These are phyloP conservation scores for Starmerella ratchasimensis DNA, from an alignment of 805 yeast species.

Conservation along the genomic window DNA sequence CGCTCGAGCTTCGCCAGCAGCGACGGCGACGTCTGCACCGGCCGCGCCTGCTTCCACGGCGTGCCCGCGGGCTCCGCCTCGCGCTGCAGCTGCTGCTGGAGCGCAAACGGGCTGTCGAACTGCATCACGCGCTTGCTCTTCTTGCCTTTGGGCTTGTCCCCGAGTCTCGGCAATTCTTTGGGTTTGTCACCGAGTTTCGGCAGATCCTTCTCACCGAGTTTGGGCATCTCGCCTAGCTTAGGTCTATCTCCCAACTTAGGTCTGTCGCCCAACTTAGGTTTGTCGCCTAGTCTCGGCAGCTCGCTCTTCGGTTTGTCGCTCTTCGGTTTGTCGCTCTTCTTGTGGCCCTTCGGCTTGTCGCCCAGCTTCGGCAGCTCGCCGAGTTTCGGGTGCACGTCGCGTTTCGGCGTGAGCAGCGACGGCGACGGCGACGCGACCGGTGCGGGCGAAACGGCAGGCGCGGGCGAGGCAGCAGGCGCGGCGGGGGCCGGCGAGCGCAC, in stretches of 20 bases:
- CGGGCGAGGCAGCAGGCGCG: too few relatives aligned
- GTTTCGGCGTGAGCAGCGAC: too few relatives aligned
- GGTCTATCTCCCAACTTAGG: neutral
- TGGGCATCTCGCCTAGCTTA: constrained; percentile 1
- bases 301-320: too few relatives aligned
- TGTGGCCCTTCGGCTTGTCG: too few relatives aligned
- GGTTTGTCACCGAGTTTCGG: constrained; percentile 1
- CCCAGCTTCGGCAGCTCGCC: constrained; percentile 1
- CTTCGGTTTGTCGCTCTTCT: too few relatives aligned
- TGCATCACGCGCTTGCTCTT: constrained; percentile 4
- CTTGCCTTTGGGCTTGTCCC: constrained; percentile 6
- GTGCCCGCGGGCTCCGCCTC: constrained; percentile 2
- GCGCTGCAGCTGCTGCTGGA: constrained; percentile 6
- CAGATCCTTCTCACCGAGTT: neutral
- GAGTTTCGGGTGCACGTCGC: constrained; percentile 1
- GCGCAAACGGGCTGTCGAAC: constrained; percentile 9
- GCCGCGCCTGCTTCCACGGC: constrained; percentile 16
- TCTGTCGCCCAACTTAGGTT: constrained; percentile 1
- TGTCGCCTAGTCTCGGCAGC: too few relatives aligned
- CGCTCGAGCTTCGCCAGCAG: constrained; percentile 9
- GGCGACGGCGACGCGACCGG: too few relatives aligned
- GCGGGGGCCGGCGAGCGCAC: too few relatives aligned
- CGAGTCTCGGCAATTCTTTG: constrained; percentile 8
- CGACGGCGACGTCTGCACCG: constrained; percentile 8
- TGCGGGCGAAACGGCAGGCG: too few relatives aligned